Evolutionary conservation across 2,329 filamentous ascomycete genomes (phyloP), one percentile per base, ranked within the genome.

Genomic region (Venturia effusa): DNA sequence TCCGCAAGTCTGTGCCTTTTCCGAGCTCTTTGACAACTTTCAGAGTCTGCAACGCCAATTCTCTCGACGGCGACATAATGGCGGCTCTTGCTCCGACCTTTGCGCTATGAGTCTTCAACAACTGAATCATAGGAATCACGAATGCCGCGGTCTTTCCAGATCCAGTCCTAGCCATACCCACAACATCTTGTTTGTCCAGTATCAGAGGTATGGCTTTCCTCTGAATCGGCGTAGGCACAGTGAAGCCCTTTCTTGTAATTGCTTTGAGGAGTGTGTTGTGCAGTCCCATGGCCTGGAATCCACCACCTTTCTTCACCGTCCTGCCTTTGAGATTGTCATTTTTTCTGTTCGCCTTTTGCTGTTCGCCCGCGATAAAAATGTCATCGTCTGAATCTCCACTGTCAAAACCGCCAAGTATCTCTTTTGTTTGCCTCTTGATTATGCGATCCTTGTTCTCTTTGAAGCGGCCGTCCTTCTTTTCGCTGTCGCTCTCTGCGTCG

Each of bases 71-170:
- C 17, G 92, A 97, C 73, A 99, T 77, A 67, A 99, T 88, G 66
- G 99, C 80, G 15, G 88, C 94, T 70, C 94, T 84, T 55, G 91
- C 86, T 62, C 95, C 94, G 67, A 97, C 87, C 70, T 88, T 88
- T 37, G 87, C 87, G 72, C 89, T 96, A 75, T 99, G 95, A 30
- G 85, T 83, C 75, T 92, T 95, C 66, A 99, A 80, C 68, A 88
- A 89, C 78, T 99, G 91, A 66, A 99, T 92, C 93, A 99, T 96
- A 54, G 94, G 94, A 68, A 99, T 95, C 32, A 97, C 92, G 75
- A 99, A 99, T 27, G 94, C 94, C 0, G 92, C 94, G 0, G 95
- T 99, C 80, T 99, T 99, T 79, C 94, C 94, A 24, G 92, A 97
- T 73, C 94, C 94, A n/a, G 95, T 99, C 68, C 95, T 84, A 8